Base-by-base conservation (phyloP, 1,284 basidiomycete species). In the Mycena sp. region DNA sequence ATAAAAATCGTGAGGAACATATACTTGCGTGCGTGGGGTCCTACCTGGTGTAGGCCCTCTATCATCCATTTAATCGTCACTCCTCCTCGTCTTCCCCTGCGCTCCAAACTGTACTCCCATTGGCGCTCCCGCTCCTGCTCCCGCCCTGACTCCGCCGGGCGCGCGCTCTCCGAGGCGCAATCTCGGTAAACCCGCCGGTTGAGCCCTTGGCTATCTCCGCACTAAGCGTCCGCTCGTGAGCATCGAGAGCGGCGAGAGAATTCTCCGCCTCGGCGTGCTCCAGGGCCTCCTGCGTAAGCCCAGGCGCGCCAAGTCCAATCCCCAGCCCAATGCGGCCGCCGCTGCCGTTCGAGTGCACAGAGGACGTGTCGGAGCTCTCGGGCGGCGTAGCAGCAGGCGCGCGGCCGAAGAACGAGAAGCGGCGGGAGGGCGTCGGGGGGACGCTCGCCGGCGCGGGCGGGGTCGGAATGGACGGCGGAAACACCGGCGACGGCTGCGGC, bases 41-140 rank as follows among this genome's bases (percentile, higher is more conserved):
- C 52, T 69, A 61, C 60, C 61, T 55, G 48, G 54, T 18, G 56
- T 66, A 46, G 39, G 46, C 48, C 22, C 44, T 67, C 66, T 39
- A 50, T 39, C 41, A 20, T 54, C 9, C 30, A 39, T 34, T 54
- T 4, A 30, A 14, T 54, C 25, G 30, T 60, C 48, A 67, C 22
- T 73, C 73, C 7, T 73, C 72, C 9, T 73, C 74, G 22, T 75
- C 74, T 39, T 94, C 91, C 37, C 93, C 93, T 60, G 93, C 93
- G 78, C 93, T 94, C 90, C 91, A 95, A 37, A 95, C 92, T 1
- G 93, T 95, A 78, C 92, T 93, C 3, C 91, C 91, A 75, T 88
- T 88, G 54, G 89, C 90, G 57, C 88, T 89, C 52, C 52, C 52
- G 18, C 63, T 50, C 18, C 64, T 46, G 69, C 85, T 88, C 25